These are phyloP conservation scores for Pleurotus pulmonarius DNA, from an alignment of 768 basidiomycete species.

Conservation along the genomic window DNA sequence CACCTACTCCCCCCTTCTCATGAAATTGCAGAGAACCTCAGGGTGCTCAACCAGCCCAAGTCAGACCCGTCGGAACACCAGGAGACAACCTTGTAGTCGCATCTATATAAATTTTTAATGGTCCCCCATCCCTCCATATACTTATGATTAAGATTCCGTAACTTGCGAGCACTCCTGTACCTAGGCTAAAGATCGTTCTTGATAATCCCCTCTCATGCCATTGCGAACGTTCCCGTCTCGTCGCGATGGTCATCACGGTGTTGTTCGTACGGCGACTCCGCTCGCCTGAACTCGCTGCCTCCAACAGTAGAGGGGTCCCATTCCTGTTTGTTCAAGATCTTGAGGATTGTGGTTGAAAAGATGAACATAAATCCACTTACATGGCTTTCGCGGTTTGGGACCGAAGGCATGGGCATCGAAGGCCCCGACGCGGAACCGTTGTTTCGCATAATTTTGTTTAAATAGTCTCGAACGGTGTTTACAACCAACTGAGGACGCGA, in stretches of 20 bases:
- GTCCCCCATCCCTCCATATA: too few species aligned
- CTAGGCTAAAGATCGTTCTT: background rate
- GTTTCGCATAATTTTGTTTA: slow-evolving; percentile 52
- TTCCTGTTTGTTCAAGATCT: slow-evolving; percentile 17
- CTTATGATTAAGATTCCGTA: too few species aligned
- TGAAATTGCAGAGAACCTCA: slow-evolving; percentile 9
- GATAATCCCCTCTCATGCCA: background rate
- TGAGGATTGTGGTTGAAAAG: too few species aligned
- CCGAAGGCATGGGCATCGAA: slow-evolving; percentile 28
- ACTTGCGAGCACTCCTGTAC: too few species aligned
- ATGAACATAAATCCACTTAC: slow-evolving; percentile 13
- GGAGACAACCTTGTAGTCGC: background rate
- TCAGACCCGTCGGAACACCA: slow-evolving; percentile 10
- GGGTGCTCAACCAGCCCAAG: slow-evolving; percentile 11
- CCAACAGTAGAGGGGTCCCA: slow-evolving; percentile 27
- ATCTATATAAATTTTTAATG: background rate
- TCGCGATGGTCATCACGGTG: slow-evolving; percentile 20
- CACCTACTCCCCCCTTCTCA: background rate
- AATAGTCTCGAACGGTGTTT: slow-evolving; percentile 63
- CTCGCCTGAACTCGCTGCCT: slow-evolving; percentile 26
- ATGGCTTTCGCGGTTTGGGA: slow-evolving; percentile 23
- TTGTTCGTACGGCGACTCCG: slow-evolving; percentile 38
- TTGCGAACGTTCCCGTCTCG: background rate
- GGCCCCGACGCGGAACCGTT: slow-evolving; percentile 23
- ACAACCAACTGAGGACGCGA: slow-evolving; percentile 51